Percentiles rank a stretch among this genome's conserved stretches.
Evolutionary conservation across 1,139 yeast genomes (phyloP).

Genomic region (Candida sanyaensis): DNA sequence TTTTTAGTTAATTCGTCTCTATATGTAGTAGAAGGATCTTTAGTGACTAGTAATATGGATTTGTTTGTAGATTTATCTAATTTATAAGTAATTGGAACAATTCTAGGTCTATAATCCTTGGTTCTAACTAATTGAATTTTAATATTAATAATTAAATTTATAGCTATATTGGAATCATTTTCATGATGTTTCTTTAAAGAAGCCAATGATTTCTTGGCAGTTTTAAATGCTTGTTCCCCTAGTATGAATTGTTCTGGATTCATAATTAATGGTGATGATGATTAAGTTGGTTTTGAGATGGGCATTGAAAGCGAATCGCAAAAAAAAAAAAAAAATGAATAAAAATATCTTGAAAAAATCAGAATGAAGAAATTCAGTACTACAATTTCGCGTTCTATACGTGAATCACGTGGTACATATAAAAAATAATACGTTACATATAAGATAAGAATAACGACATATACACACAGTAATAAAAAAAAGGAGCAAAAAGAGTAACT

Average conservation of each 20-base stretch:
- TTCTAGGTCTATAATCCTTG: conserved; percentile 64
- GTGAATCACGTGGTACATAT: too few species aligned
- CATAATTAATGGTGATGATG: conserved; percentile 1
- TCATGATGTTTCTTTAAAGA: conserved; percentile 20
- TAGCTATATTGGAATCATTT: conserved; percentile 13
- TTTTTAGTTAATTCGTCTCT: conserved; percentile 47
- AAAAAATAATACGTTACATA: background rate
- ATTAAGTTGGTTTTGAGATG: conserved; percentile 1
- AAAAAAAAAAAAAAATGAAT: background rate
- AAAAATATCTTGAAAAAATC: conserved; percentile 1
- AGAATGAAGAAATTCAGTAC: too few species aligned
- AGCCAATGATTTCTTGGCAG: conserved; percentile 25
- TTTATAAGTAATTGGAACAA: conserved; percentile 60
- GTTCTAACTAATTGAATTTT: conserved; percentile 46
- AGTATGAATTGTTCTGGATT: conserved; percentile 18
- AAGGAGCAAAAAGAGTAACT: background rate
- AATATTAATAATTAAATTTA: conserved; percentile 58
- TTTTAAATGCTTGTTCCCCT: conserved; percentile 25
- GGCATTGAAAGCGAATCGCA: background rate
- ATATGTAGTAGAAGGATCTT: conserved; percentile 64
- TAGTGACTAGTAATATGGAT: conserved; percentile 61
- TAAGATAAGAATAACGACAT: background rate
- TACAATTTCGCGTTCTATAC: too few species aligned
- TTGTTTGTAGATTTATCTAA: conserved; percentile 48
- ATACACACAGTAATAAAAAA: background rate